These are phyloP conservation scores for Epichloe gansuensis DNA, from an alignment of 2,329 filamentous ascomycete species.

Conservation along the genomic window DNA sequence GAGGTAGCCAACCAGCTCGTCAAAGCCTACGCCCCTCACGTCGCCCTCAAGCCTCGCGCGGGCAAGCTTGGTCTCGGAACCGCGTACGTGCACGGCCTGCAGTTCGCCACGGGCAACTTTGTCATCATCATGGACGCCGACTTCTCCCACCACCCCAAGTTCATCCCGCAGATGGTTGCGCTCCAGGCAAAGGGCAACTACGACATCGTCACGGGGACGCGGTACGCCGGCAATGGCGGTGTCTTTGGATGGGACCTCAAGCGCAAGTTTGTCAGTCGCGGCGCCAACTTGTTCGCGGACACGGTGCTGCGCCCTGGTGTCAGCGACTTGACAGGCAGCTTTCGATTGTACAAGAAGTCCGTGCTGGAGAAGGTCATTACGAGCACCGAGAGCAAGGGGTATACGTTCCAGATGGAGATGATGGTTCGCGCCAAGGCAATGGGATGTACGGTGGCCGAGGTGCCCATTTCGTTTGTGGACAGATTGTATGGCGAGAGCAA, in stretches of 20 bases:
- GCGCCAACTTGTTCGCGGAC: constrained; percentile 91
- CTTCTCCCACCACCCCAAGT: constrained; percentile 98
- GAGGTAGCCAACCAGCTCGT: constrained; percentile 82
- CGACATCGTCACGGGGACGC: constrained; percentile 93
- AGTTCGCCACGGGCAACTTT: constrained; percentile 83
- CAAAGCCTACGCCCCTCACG: constrained; percentile 66
- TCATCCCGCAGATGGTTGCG: constrained; percentile 87
- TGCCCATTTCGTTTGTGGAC: constrained; percentile 93
- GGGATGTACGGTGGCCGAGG: constrained; percentile 87
- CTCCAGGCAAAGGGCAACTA: constrained; percentile 66
- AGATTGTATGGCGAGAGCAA: constrained; percentile 91
- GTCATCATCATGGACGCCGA: constrained; percentile 99
- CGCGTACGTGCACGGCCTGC: constrained; percentile 86
- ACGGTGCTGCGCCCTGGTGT: constrained; percentile 87
- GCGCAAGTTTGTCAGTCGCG: constrained; percentile 69
- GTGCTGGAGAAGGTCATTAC: constrained; percentile 83
- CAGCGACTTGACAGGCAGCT: constrained; percentile 89
- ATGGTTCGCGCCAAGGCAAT: constrained; percentile 95
- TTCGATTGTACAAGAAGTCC: constrained; percentile 83
- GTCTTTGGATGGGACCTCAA: constrained; percentile 97
- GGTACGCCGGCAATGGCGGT: constrained; percentile 79
- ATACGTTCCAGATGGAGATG: constrained; percentile 99
- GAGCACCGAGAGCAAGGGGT: constrained; percentile 89
- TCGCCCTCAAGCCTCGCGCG: constrained; percentile 73
- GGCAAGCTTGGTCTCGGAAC: constrained; percentile 97